These are phyloP conservation scores for Physcomitrium patens DNA, from an alignment of 225 moss, liverwort and hornwort genomes.

Conservation along the genomic window DNA sequence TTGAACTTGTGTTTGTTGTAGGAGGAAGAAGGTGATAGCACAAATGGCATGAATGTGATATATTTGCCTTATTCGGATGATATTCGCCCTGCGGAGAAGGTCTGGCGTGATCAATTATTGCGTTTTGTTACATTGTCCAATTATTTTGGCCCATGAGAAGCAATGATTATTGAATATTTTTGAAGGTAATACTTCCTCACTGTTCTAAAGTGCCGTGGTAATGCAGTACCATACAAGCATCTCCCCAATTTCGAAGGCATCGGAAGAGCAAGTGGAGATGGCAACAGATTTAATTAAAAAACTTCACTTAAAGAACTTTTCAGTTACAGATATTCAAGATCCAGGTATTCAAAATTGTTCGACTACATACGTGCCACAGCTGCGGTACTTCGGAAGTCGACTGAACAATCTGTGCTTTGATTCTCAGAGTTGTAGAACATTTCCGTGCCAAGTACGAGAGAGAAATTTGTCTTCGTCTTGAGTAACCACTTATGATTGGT, in stretches of 20 bases:
- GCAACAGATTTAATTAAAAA: slow-evolving; percentile 68
- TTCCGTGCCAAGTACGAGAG: not conserved
- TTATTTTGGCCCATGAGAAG: slow-evolving; percentile 12
- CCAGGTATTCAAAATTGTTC: slow-evolving; percentile 57
- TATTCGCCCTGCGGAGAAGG: slow-evolving; percentile 98
- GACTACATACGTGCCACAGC: not conserved
- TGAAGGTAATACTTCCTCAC: slow-evolving; percentile 8
- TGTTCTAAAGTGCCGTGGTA: slow-evolving; percentile 27
- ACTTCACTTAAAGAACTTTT: slow-evolving; percentile 59
- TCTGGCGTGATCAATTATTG: slow-evolving; percentile 26
- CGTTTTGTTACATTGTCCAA: slow-evolving; percentile 17
- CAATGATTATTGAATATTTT: slow-evolving; percentile 1
- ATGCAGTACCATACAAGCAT: slow-evolving; percentile 76
- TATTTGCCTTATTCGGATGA: slow-evolving; percentile 95
- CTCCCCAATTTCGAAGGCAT: slow-evolving; percentile 59
- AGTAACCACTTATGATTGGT: slow-evolving; percentile 20
- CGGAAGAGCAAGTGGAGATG: slow-evolving; percentile 71
- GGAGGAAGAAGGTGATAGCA: slow-evolving; percentile 72
- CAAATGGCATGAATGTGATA: slow-evolving; percentile 94
- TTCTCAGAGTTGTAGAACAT: slow-evolving; percentile 1
- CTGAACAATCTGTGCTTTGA: not conserved
- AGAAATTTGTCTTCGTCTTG: not conserved
- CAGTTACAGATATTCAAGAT: slow-evolving; percentile 69
- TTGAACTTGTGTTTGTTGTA: slow-evolving; percentile 25
- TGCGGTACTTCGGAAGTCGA: slow-evolving; percentile 1